Evolutionary conservation across 108 stramenopile genomes (phyloP).

Genomic region (Nitzschia putrida): DNA sequence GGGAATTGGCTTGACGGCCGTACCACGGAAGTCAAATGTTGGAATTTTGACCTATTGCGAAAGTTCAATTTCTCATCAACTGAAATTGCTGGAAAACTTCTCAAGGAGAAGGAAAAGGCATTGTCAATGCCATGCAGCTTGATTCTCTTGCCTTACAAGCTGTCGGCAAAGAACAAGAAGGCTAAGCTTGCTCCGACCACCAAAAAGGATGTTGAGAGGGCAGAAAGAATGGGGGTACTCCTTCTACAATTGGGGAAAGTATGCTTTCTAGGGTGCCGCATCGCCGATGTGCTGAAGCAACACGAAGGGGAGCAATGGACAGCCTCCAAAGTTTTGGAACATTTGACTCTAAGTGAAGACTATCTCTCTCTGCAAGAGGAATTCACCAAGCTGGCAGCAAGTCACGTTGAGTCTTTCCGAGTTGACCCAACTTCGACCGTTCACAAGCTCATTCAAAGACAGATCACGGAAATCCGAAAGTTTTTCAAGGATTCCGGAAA

Average conservation of each 20-base stretch:
- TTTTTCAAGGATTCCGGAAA: conserved; percentile 45
- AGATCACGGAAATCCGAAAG: conserved; percentile 26
- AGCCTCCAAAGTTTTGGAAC: conserved; percentile 23
- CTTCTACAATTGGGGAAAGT: conserved; percentile 29
- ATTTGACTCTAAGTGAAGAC: conserved; percentile 16
- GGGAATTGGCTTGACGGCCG: conserved; percentile 38
- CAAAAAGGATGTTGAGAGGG: conserved; percentile 47
- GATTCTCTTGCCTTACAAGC: conserved; percentile 50
- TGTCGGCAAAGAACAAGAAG: conserved; percentile 47
- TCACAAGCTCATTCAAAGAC: conserved; percentile 45
- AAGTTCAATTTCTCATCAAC: conserved; percentile 43
- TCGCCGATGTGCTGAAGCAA: conserved; percentile 23
- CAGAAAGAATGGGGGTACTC: conserved; percentile 43
- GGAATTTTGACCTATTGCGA: conserved; percentile 47
- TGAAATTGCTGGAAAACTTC: conserved; percentile 26
- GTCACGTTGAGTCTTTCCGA: conserved; percentile 44
- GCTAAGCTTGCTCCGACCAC: conserved; percentile 45
- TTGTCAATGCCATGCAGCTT: conserved; percentile 39
- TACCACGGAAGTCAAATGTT: conserved; percentile 38
- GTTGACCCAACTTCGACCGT: conserved; percentile 49
- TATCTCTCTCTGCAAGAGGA: conserved; percentile 27
- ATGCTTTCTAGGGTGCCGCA: conserved; percentile 25
- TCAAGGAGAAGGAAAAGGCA: conserved; percentile 3
- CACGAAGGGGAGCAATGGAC: conserved; percentile 24
- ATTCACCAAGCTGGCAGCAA: conserved; percentile 35